Percentiles rank a stretch among this genome's conserved stretches.
Conservation (phyloP, 306 rosid species). For the Datisca glomerata region DNA sequence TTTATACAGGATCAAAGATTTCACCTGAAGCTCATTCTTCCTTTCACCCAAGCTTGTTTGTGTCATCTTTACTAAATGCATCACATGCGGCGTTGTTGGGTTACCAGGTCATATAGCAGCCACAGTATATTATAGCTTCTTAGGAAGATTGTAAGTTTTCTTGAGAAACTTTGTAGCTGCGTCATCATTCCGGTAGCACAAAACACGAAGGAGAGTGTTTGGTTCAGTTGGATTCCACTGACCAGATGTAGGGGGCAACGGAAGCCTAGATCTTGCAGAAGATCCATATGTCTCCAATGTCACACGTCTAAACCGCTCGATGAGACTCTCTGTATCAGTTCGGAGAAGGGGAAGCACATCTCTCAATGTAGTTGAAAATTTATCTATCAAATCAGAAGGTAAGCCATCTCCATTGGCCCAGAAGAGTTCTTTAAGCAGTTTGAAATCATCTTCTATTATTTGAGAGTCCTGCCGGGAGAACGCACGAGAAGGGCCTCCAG, state of each 20-base stretch:
- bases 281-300: constrained; percentile 74
- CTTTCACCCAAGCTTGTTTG: no score
- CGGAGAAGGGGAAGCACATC: constrained; percentile 75
- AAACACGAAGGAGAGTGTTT: constrained; percentile 76
- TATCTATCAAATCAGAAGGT: constrained; percentile 79
- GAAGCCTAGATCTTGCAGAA: constrained; percentile 76
- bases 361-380: constrained; percentile 53
- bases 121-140: constrained; percentile 51
- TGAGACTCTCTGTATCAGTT: constrained; percentile 64
- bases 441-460: constrained; percentile 81
- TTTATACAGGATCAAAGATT: no score
- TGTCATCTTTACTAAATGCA: no score
- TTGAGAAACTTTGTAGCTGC: constrained; percentile 74
- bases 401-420: constrained; percentile 95
- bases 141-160: constrained; percentile 84
- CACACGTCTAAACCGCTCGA: constrained; percentile 60
- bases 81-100: no score
- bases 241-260: constrained; percentile 90
- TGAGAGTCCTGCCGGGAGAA: constrained; percentile 73
- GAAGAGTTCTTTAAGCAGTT: constrained; percentile 65
- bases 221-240: constrained; percentile 92
- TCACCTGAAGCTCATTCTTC: no score
- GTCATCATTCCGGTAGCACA: constrained; percentile 86
- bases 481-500: constrained; percentile 89
- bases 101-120: no score